Conservation (phyloP, 2,329 filamentous ascomycete species). For the Chaetomium olivaceum region DNA sequence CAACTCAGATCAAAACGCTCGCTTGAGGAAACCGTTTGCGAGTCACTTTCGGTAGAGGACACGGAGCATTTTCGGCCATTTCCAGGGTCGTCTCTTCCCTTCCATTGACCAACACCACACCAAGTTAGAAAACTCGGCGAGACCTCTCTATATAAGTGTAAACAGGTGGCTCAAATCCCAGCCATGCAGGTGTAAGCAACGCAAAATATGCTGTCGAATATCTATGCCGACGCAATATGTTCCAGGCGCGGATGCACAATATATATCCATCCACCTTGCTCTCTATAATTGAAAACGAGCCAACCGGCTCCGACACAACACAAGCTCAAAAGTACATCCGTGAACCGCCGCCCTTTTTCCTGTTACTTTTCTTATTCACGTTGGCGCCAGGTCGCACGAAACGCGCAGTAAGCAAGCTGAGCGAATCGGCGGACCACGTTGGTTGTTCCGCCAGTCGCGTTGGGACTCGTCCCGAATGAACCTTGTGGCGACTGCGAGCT, state of each 20-base stretch:
- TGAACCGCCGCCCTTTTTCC: slow-evolving; percentile 36
- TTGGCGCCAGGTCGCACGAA: slow-evolving; percentile 56
- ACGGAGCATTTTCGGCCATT: background rate
- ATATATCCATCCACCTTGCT: background rate
- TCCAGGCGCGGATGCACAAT: background rate
- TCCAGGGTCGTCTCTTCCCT: background rate
- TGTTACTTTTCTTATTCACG: slow-evolving; percentile 34
- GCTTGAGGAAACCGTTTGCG: background rate
- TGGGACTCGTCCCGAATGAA: slow-evolving; percentile 66
- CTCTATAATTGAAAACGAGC: background rate
- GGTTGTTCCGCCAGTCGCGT: slow-evolving; percentile 66
- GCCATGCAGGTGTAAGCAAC: background rate
- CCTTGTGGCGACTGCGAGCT: slow-evolving; percentile 67
- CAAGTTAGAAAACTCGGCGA: background rate
- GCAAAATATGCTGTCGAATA: background rate
- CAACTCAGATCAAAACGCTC: background rate
- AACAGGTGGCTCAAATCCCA: background rate
- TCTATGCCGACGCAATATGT: background rate
- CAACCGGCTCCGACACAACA: background rate
- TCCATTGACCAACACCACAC: background rate
- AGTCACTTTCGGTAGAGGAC: background rate
- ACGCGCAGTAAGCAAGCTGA: slow-evolving; percentile 64
- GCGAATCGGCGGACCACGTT: slow-evolving; percentile 71
- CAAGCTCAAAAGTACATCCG: background rate
- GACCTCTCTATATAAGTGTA: slow-evolving; percentile 2